Conservation (phyloP, 306 rosid genomes). For the Dalbergia cochinchinensis region DNA sequence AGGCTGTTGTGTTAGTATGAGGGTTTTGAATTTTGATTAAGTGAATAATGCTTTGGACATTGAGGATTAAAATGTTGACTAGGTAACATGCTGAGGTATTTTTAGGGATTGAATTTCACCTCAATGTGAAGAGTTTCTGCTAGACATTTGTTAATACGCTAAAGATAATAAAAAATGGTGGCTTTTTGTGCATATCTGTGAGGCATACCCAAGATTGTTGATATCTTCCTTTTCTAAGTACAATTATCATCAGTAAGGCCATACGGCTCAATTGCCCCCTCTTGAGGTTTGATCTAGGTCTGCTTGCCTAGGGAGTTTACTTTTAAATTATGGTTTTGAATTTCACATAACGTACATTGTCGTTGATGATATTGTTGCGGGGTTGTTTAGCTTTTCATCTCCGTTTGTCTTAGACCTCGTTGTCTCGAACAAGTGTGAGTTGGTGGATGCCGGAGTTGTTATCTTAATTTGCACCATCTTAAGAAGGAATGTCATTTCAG, state of each 20-base stretch:
- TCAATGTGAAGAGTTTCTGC: not conserved
- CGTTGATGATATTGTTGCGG: conserved; percentile 3
- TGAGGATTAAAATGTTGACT: conserved; percentile 31
- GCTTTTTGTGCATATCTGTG: conserved; percentile 25
- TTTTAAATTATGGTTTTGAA: conserved; percentile 7
- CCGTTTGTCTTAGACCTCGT: not conserved
- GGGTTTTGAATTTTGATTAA: conserved; percentile 38
- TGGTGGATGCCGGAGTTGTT: not conserved
- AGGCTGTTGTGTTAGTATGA: conserved; percentile 19
- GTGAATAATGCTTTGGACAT: conserved; percentile 31
- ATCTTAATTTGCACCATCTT: not conserved
- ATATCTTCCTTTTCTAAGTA: conserved; percentile 18
- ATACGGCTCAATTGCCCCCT: not conserved
- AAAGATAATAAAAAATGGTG: not conserved
- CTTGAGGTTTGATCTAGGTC: conserved; percentile 10
- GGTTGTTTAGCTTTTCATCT: conserved; percentile 6
- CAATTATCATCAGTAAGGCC: not conserved
- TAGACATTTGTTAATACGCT: conserved; percentile 38
- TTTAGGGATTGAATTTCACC: conserved; percentile 31
- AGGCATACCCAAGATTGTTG: conserved; percentile 1
- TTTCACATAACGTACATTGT: not conserved
- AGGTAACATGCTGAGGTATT: conserved; percentile 14
- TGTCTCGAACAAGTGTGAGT: not conserved
- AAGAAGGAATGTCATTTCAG: not conserved
- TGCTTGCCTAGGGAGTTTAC: conserved; percentile 5